Conservation (phyloP, 495 filamentous ascomycete species). For the Lophium mytilinum region DNA sequence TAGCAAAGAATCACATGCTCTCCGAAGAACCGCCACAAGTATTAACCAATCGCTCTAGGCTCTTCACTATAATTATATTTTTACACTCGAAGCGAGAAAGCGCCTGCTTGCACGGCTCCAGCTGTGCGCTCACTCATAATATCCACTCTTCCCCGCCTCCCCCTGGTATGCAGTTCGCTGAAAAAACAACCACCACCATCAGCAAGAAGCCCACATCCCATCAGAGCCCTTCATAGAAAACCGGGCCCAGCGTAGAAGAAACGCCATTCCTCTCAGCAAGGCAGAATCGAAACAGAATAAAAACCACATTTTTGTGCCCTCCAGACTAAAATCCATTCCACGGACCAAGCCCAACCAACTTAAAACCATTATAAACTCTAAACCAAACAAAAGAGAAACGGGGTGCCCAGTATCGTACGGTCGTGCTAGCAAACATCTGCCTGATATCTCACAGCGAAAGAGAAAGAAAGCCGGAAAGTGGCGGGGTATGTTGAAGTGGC, state of each 20-base stretch:
- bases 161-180: background rate
- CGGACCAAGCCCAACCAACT: background rate
- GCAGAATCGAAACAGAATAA: background rate
- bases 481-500: background rate
- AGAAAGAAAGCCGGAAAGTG: background rate
- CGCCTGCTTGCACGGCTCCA: background rate
- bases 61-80: background rate
- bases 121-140: background rate
- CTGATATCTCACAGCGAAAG: background rate
- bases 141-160: background rate
- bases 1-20: no score
- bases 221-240: no score
- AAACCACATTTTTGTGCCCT: background rate
- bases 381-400: conserved; percentile 1
- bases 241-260: no score
- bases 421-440: background rate
- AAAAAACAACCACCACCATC: background rate
- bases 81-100: background rate
- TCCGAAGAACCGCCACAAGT: no score
- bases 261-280: background rate
- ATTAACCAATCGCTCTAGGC: no score
- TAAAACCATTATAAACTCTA: background rate
- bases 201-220: no score
- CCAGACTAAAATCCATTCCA: no score
- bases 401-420: background rate